Percentiles rank a stretch among this genome's conserved stretches.
These are phyloP conservation scores for Zea luxurians DNA, from an alignment of 176 grass and related monocot species.

Conservation along the genomic window DNA sequence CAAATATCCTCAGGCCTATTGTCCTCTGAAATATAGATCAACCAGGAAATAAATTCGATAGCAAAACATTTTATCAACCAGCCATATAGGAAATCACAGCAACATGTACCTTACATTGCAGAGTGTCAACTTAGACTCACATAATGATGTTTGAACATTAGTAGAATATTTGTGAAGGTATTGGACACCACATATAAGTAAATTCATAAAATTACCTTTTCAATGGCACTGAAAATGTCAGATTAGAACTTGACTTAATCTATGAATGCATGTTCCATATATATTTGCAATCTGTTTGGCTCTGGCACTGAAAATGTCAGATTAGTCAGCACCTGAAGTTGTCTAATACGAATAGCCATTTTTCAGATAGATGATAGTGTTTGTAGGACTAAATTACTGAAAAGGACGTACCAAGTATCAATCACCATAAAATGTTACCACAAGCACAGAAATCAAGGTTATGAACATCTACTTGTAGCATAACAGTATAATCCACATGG, in stretches of 20 bases:
- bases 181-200: background rate
- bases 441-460: background rate
- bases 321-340: background rate
- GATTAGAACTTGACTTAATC: background rate
- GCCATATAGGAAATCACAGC: background rate
- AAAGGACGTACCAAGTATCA: conserved; percentile 6
- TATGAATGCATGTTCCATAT: background rate
- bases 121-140: conserved; percentile 22
- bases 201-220: background rate
- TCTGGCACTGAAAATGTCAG: background rate
- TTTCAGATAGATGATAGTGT: background rate
- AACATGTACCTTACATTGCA: background rate
- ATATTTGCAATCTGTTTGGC: conserved; percentile 1
- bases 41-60: background rate
- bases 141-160: background rate
- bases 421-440: conserved; percentile 18
- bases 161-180: background rate
- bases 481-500: background rate
- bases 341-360: background rate
- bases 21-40: conserved; percentile 9
- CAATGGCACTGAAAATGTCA: conserved; percentile 3
- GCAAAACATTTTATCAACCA: background rate
- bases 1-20: background rate
- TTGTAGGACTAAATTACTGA: background rate
- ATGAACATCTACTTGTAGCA: conserved; percentile 7